Percentiles rank a stretch among this genome's conserved stretches.
These are phyloP conservation scores for Erodium maritimum DNA, from an alignment of 345 rosid species.

Conservation along the genomic window DNA sequence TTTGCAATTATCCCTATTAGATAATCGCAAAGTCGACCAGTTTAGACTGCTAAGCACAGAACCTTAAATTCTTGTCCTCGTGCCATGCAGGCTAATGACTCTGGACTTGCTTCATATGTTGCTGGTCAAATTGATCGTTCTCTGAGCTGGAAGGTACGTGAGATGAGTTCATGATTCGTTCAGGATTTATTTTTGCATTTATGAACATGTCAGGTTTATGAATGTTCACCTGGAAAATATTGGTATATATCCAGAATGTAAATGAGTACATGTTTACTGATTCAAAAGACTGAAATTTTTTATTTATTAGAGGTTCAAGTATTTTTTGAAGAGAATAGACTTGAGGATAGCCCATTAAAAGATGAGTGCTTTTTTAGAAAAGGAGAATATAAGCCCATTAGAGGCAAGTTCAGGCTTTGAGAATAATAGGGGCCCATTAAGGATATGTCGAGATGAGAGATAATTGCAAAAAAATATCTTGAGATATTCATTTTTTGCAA, in stretches of 20 bases:
- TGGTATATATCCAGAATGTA: not conserved
- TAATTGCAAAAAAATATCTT: too few species aligned
- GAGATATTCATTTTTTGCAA: too few species aligned
- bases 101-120: slow-evolving; percentile 86
- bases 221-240: not conserved
- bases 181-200: not conserved
- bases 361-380: too few species aligned
- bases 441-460: too few species aligned
- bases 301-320: too few species aligned
- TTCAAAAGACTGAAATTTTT: too few species aligned
- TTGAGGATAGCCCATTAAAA: too few species aligned
- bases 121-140: slow-evolving; percentile 72
- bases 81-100: slow-evolving; percentile 51
- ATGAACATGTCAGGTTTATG: not conserved
- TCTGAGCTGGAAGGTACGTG: slow-evolving; percentile 80
- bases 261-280: not conserved
- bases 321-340: too few species aligned
- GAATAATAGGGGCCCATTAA: too few species aligned
- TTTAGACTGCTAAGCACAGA: not conserved
- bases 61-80: slow-evolving; percentile 1
- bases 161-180: not conserved
- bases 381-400: too few species aligned
- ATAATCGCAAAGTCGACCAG: not conserved
- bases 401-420: too few species aligned
- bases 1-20: too few species aligned